A percentile compares a stretch with the other conserved stretches of the same genome.
Evolutionary conservation across 306 rosid species (phyloP).

Genomic region (Pachyrhizus erosus): DNA sequence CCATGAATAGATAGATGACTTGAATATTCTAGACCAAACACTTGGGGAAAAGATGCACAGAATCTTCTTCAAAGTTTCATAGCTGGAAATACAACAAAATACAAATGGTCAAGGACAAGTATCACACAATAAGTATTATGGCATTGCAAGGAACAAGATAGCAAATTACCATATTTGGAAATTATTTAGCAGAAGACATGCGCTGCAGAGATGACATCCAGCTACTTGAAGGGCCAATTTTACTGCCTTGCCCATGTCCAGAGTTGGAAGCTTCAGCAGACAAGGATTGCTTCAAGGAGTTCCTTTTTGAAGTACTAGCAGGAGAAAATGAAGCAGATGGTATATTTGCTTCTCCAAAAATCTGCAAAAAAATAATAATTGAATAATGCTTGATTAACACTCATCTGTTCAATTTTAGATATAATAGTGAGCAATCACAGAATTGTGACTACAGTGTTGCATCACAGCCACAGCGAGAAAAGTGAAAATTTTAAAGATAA

Average conservation of each 20-base stretch:
- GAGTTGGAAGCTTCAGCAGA: slow-evolving; percentile 68
- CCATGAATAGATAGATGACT: slow-evolving; percentile 49
- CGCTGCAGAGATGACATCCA: slow-evolving; percentile 90
- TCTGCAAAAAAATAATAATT: slow-evolving; percentile 50
- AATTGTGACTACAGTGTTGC: background rate
- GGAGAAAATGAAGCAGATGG: slow-evolving; percentile 69
- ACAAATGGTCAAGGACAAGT: slow-evolving; percentile 39
- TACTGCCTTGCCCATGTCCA: slow-evolving; percentile 65
- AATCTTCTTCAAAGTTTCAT: slow-evolving; percentile 45
- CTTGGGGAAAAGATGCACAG: slow-evolving; percentile 45
- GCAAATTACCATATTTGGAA: slow-evolving; percentile 58
- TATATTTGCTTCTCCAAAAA: slow-evolving; percentile 60
- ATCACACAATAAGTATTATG: slow-evolving; percentile 8
- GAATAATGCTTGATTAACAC: slow-evolving; percentile 29
- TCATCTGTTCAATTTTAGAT: slow-evolving; percentile 21
- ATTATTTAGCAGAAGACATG: slow-evolving; percentile 83
- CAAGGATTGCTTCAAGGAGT: slow-evolving; percentile 60
- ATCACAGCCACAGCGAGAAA: slow-evolving; percentile 12
- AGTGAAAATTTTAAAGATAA: background rate
- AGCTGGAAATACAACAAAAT: slow-evolving; percentile 55
- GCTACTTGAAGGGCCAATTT: slow-evolving; percentile 85
- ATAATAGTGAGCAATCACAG: slow-evolving; percentile 19
- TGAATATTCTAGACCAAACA: slow-evolving; percentile 50
- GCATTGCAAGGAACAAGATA: slow-evolving; percentile 19
- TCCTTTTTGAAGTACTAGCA: slow-evolving; percentile 70